Evolutionary conservation across 1,284 basidiomycete genomes (phyloP).

Genomic region (Trichosporon sp.): DNA sequence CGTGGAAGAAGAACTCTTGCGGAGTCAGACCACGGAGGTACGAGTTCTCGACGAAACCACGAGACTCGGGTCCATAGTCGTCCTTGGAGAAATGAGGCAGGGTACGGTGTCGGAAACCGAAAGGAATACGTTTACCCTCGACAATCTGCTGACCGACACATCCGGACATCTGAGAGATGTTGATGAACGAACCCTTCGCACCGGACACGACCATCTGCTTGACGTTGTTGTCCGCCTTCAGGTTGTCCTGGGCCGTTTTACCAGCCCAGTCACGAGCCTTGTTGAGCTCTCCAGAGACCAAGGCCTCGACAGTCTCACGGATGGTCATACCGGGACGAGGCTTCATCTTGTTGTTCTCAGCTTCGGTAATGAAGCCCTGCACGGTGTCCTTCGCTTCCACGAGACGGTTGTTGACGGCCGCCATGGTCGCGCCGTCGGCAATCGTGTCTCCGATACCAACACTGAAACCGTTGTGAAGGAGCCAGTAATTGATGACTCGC

Average conservation of each 20-base stretch:
- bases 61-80: slow-evolving; percentile 96
- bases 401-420: slow-evolving; percentile 76
- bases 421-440: slow-evolving; percentile 84
- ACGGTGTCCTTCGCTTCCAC: slow-evolving; percentile 74
- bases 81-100: slow-evolving; percentile 98
- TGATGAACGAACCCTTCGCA: slow-evolving; percentile 98
- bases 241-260: slow-evolving; percentile 86
- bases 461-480: slow-evolving; percentile 97
- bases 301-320: slow-evolving; percentile 94
- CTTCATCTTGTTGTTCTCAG: slow-evolving; percentile 76
- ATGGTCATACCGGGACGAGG: slow-evolving; percentile 96
- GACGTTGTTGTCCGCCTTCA: slow-evolving; percentile 99
- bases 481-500: slow-evolving; percentile 95
- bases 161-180: slow-evolving; percentile 99
- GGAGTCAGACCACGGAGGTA: slow-evolving; percentile 95
- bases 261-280: slow-evolving; percentile 92
- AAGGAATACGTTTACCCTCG: slow-evolving; percentile 96
- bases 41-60: slow-evolving; percentile 99
- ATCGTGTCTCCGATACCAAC: slow-evolving; percentile 99
- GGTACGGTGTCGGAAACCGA: slow-evolving; percentile 94
- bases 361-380: slow-evolving; percentile 63
- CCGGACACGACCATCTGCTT: slow-evolving; percentile 99
- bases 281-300: slow-evolving; percentile 87
- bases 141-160: slow-evolving; percentile 98
- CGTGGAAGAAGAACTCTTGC: slow-evolving; percentile 99